These are phyloP conservation scores for Fulvia fulva DNA, from an alignment of 2,329 filamentous ascomycete genomes.

Conservation along the genomic window DNA sequence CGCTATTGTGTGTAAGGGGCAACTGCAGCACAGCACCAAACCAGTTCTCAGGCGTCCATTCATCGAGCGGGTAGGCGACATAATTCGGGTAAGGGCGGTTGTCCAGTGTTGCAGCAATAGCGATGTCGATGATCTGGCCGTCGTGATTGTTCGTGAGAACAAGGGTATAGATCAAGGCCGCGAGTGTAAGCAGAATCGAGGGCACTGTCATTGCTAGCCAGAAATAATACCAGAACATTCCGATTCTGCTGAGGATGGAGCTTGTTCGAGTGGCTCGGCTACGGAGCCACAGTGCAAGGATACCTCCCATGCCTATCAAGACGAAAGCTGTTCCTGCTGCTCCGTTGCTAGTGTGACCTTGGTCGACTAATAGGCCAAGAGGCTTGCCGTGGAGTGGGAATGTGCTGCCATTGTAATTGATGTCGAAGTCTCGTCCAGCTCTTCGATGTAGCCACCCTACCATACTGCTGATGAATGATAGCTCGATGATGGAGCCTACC, in stretches of 20 bases:
- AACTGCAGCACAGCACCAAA: conserved; percentile 26
- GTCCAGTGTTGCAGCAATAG: conserved; percentile 18
- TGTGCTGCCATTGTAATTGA: conserved; percentile 25
- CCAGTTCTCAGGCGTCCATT: conserved; percentile 32
- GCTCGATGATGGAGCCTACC: conserved; percentile 27
- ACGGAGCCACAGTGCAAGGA: conserved; percentile 24
- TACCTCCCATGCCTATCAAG: conserved; percentile 27
- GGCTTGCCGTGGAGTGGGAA: conserved; percentile 40
- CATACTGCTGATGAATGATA: conserved; percentile 28
- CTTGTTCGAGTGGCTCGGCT: conserved; percentile 1
- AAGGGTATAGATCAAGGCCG: conserved; percentile 28
- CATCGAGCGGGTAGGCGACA: conserved; percentile 24
- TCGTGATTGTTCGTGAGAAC: conserved; percentile 21
- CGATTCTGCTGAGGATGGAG: conserved; percentile 1
- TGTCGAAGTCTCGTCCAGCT: conserved; percentile 23
- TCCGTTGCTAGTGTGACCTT: conserved; percentile 32
- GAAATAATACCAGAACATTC: conserved; percentile 14
- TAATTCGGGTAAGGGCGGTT: conserved; percentile 28
- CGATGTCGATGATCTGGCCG: conserved; percentile 25
- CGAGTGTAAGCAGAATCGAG: conserved; percentile 24
- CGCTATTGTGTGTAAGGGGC: conserved; percentile 11
- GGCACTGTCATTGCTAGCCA: conserved; percentile 27
- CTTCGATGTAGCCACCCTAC: conserved; percentile 29
- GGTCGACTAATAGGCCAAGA: conserved; percentile 31
- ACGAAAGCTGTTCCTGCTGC: conserved; percentile 31